Base-by-base conservation (phyloP, 371 early-diverging fungal genomes). In the Zychaea mexicana region DNA sequence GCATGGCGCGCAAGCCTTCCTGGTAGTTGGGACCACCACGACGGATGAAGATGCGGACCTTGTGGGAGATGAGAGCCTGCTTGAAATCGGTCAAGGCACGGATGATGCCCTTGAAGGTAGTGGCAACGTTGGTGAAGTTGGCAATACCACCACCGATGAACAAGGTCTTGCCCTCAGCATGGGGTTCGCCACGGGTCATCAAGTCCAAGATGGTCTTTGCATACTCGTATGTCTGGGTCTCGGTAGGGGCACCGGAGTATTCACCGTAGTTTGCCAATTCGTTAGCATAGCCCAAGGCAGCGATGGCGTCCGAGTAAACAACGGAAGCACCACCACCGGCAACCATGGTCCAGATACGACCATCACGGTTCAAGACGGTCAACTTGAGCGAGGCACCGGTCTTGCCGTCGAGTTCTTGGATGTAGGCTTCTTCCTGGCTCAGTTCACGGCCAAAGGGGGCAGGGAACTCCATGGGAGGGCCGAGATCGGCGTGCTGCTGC, bases 61-160 rank as follows among this genome's bases (percentile, higher is more conserved):
- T 88, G 83, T 95, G 96, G 62, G 82, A 79, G 68, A 92, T 93
- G 64, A 98, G 79, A 36, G 86, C 84, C 76, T 92, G 90, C 77
- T 92, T 89, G 86, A 88, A 97, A 70, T 96, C 97, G 61, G 87
- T 87, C 70, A 98, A 86, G 42, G 98, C 97, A 45, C 94, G 94
- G 66, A 96, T 92, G 73, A 98, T 93, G 67, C 98, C 98, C 93
- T 98, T 97, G 90, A 98, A 98, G 26, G 98, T 98, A 56, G 96
- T 87, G 21, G 97, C 97, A 21, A 98, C 98, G 79, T 98, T 97
- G 79, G 98, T 98, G 68, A 98, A 98, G 91, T 98, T 98, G 81
- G 98, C 98, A 72, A 98, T 98, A 79, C 98, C 98, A 73, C 98
- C 98, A 72, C 98, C 98, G 71, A 98, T 95, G 78, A 98, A 94